Evolutionary conservation across 345 rosid species (phyloP).

Genomic region (Boechera stricta): DNA sequence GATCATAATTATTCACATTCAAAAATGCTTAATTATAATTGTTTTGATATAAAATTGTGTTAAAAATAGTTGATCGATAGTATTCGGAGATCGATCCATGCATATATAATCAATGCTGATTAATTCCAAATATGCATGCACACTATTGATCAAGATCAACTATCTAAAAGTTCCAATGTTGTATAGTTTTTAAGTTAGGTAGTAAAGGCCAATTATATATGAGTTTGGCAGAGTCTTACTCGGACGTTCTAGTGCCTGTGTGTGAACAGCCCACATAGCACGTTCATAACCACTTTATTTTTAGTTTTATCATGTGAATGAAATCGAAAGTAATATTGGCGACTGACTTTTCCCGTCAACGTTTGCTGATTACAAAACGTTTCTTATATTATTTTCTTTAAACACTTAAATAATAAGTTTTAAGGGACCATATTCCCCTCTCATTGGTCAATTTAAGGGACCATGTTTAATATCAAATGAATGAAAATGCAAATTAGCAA

Average conservation of each 20-base stretch:
- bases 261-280: slow-evolving; percentile 29
- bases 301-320: neutral
- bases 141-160: neutral
- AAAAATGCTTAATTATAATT: neutral
- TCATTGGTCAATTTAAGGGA: neutral
- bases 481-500: slow-evolving; percentile 16
- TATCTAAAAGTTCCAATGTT: neutral
- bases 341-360: slow-evolving; percentile 7
- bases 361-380: neutral
- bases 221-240: slow-evolving; percentile 19
- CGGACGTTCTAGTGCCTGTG: slow-evolving; percentile 10
- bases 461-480: neutral
- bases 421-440: too few species aligned
- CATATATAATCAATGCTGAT: neutral
- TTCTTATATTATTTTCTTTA: neutral
- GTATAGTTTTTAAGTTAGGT: slow-evolving; percentile 14
- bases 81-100: neutral
- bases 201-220: neutral
- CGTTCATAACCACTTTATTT: slow-evolving; percentile 21
- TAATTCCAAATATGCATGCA: slow-evolving; percentile 2
- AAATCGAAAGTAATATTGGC: neutral
- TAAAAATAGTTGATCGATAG: neutral
- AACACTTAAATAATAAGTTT: slow-evolving; percentile 1
- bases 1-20: neutral
- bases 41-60: neutral